Conservation (phyloP, 495 filamentous ascomycete genomes). For the Aspergillus affinis region DNA sequence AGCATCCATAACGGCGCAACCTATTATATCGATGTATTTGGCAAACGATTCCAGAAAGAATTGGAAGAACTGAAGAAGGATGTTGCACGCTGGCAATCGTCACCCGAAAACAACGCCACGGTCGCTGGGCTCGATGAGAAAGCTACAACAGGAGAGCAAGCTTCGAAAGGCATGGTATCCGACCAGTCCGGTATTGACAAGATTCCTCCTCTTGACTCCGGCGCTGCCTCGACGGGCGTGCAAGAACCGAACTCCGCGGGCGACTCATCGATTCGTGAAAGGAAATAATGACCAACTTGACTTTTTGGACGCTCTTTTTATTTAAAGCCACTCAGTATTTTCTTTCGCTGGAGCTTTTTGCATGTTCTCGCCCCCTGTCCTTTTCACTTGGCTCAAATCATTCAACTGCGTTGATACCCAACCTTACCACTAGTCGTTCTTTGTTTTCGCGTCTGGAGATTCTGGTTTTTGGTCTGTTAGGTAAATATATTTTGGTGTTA, state of each 20-base stretch:
- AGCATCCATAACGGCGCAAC: conserved; percentile 93
- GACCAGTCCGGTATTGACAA: conserved; percentile 41
- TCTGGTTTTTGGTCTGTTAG: background rate
- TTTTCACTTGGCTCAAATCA: background rate
- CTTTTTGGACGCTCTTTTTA: background rate
- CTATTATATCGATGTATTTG: conserved; percentile 97
- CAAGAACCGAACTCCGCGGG: conserved; percentile 7
- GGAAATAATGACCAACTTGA: conserved; percentile 3
- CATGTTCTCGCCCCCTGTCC: background rate
- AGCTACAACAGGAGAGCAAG: conserved; percentile 15
- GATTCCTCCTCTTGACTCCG: conserved; percentile 43
- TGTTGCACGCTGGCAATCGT: conserved; percentile 82
- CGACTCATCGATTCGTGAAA: conserved; percentile 25
- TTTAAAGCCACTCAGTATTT: background rate
- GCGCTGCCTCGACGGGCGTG: conserved; percentile 28
- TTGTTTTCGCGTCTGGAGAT: background rate
- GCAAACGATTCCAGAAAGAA: conserved; percentile 94
- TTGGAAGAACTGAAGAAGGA: conserved; percentile 86
- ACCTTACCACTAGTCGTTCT: background rate
- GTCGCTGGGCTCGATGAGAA: conserved; percentile 22
- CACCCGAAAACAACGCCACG: conserved; percentile 36
- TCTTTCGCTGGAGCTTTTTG: background rate
- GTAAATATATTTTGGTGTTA: background rate
- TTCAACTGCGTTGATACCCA: background rate
- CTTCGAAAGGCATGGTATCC: conserved; percentile 14